Base-by-base conservation (phyloP, 305 asterid genomes). In the Fraxinus ornus region DNA sequence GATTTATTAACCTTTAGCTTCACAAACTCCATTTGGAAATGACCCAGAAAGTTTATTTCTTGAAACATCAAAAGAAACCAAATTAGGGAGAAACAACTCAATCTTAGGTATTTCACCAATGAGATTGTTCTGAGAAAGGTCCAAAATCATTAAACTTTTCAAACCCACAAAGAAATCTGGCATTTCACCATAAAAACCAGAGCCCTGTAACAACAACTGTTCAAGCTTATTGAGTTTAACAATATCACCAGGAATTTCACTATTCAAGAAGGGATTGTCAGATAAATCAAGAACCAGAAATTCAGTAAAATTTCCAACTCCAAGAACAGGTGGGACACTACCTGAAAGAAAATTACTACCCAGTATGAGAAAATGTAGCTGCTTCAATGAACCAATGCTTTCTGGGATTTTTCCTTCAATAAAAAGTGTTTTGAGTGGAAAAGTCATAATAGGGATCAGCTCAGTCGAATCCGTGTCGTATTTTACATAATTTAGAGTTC, bases 41-140 rank as follows among this genome's bases (percentile, higher is more conserved):
- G 83, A 28, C 85, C 97, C 97, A 87, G 84, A 87, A 84, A 94
- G 86, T 91, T 88, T 91, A 84, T 94, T 93, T 75, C 87, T 90
- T 77, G 98, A 92, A 86, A 91, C 93, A 89, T 94, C 98, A 85
- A 94, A 92, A 81, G 97, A 89, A 75, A 90, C 88, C 85, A 94
- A 86, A 79, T 90, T 89, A 85, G 92, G 97, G 66, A 88, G 92
- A 79, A 86, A 87, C n/a, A 75, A 47, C 77, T 84, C 90, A 68
- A 89, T 62, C 83, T 79, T 37, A 77, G 97, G 95, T 32, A 92
- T 73, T 64, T 8, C 35, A 70, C 97, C 97, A 83, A 92, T 90
- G 47, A 94, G 89, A 87, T 92, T 89, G 77, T 94, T 94, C 82
- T 83, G 90, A 49, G 97, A 94, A 47, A 93, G 77, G 89, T 94